A percentile compares a stretch with the other conserved stretches of the same genome.
Evolutionary conservation across 2,329 filamentous ascomycete species (phyloP).

Genomic region (Blumeria hordei): DNA sequence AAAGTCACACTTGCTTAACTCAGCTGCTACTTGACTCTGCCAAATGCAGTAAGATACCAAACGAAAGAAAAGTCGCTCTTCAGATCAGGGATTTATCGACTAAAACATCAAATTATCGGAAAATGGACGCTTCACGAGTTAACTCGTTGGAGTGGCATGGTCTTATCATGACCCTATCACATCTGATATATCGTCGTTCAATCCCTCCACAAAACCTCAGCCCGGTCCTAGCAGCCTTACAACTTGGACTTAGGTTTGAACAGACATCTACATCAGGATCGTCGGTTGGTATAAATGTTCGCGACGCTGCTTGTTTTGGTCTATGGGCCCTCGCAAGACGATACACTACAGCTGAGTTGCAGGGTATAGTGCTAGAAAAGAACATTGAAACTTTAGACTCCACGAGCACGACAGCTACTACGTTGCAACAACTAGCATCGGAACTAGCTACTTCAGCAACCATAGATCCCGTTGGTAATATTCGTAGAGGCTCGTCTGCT

Average conservation of each 20-base stretch:
- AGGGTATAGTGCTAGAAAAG: constrained; percentile 27
- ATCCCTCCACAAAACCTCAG: constrained; percentile 46
- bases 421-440: constrained; percentile 56
- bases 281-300: constrained; percentile 68
- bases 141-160: constrained; percentile 81
- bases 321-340: constrained; percentile 80
- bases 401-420: constrained; percentile 17
- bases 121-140: constrained; percentile 43
- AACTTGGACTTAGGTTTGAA: constrained; percentile 69
- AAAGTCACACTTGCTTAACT: neutral
- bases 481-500: constrained; percentile 74
- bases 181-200: constrained; percentile 66
- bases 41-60: neutral
- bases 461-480: constrained; percentile 78
- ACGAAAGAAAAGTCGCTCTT: neutral
- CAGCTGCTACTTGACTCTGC: neutral
- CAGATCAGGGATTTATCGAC: neutral
- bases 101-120: neutral
- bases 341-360: constrained; percentile 59
- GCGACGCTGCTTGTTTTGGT: constrained; percentile 88
- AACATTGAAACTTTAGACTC: constrained; percentile 6
- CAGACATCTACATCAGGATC: constrained; percentile 67
- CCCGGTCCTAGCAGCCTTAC: constrained; percentile 50
- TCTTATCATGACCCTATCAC: constrained; percentile 63
- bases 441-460: constrained; percentile 64